These are phyloP conservation scores for Tympanopsis confertula DNA, from an alignment of 2,329 filamentous ascomycete genomes.

Conservation along the genomic window DNA sequence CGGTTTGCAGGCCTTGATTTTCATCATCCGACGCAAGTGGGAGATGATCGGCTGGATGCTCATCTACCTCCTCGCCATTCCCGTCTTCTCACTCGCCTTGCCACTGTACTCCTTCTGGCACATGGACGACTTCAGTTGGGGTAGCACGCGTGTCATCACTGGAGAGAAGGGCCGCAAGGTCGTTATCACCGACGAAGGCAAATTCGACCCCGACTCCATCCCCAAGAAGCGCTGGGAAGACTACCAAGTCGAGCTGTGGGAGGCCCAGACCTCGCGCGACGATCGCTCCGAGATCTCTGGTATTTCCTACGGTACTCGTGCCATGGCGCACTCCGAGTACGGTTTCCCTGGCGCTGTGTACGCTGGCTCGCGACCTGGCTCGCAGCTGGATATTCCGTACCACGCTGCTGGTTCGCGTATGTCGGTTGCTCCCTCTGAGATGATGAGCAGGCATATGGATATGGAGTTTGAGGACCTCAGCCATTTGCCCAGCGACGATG, in stretches of 20 bases:
- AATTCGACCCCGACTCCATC: conserved; percentile 86
- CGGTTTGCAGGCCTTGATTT: conserved; percentile 91
- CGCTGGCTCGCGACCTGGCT: conserved; percentile 42
- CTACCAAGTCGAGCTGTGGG: conserved; percentile 96
- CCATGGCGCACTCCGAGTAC: conserved; percentile 57
- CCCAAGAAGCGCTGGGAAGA: conserved; percentile 99
- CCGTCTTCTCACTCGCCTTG: conserved; percentile 80
- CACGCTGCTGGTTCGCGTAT: conserved; percentile 48
- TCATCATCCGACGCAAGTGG: conserved; percentile 93
- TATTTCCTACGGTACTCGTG: conserved; percentile 86
- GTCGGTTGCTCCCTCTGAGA: conserved; percentile 69
- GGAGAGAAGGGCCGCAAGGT: conserved; percentile 89
- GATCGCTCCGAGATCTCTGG: conserved; percentile 89
- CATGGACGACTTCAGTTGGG: conserved; percentile 99
- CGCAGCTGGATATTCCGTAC: conserved; percentile 22
- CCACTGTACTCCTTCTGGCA: conserved; percentile 96
- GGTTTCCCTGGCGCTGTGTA: conserved; percentile 44
- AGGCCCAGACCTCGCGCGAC: conserved; percentile 72
- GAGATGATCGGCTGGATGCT: conserved; percentile 99
- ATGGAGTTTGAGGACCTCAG: conserved; percentile 42
- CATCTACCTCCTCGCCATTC: conserved; percentile 81
- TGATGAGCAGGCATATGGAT: conserved; percentile 43
- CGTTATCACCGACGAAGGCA: conserved; percentile 90
- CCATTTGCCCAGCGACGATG: conserved; percentile 71
- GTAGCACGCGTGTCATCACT: conserved; percentile 93